A percentile compares a stretch with the other conserved stretches of the same genome.
Evolutionary conservation across 495 filamentous ascomycete species (phyloP).

Genomic region (Stereocaulon alpinum): DNA sequence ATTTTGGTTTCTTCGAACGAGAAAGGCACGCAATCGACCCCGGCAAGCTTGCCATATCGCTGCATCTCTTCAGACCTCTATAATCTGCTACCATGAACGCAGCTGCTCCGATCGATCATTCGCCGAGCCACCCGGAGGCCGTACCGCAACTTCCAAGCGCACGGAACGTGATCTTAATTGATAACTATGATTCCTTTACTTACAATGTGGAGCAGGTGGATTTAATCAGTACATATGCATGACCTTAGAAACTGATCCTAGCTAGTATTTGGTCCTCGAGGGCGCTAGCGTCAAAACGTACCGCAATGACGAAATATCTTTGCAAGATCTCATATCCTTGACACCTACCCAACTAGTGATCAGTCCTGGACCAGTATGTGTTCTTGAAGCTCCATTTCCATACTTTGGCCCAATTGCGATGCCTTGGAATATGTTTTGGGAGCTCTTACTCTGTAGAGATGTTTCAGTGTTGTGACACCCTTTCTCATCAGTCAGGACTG

Average conservation of each 20-base stretch:
- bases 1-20: no score
- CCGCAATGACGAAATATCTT: conserved; percentile 81
- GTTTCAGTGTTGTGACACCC: no score
- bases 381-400: no score
- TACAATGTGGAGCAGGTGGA: conserved; percentile 64
- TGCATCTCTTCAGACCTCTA: background rate
- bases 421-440: no score
- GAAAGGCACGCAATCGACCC: background rate
- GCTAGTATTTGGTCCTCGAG: conserved; percentile 73
- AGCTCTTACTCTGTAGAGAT: no score
- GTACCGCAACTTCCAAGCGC: conserved; percentile 60
- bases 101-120: conserved; percentile 66
- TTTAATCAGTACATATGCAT: no score
- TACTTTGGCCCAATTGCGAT: no score
- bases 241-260: no score
- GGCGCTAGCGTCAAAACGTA: conserved; percentile 80
- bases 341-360: conserved; percentile 90
- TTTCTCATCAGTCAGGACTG: no score
- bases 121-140: conserved; percentile 67
- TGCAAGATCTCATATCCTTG: conserved; percentile 70
- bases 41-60: background rate
- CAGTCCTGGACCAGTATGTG: conserved; percentile 62
- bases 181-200: conserved; percentile 94
- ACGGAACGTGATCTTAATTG: conserved; percentile 86
- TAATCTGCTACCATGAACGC: conserved; percentile 29